Base-by-base conservation (phyloP, 2,329 filamentous ascomycete species). In the Huntiella abstrusa region DNA sequence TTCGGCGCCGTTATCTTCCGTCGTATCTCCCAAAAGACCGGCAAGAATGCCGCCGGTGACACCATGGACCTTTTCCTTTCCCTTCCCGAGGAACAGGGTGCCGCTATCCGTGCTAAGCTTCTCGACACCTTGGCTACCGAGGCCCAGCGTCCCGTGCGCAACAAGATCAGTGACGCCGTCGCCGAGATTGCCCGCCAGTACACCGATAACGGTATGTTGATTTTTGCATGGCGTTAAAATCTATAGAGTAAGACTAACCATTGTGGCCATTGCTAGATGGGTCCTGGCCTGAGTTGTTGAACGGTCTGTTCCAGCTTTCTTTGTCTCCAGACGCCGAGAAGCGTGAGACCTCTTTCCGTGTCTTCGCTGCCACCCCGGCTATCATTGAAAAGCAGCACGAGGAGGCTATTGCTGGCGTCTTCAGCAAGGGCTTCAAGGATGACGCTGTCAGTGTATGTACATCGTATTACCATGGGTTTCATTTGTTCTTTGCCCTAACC, bases 301-400 rank as follows among this genome's bases (percentile, higher is more conserved):
- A 75, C 34, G 77, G 80, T 15, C 71, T 98, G 42, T 95, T 95
- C 67, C 79, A 85, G 56, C 77, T 92, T 35, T 96, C 88, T 62
- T 86, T 92, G 61, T 87, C 85, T 16, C 68, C 73, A 45, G 83
- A 95, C 51, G 65, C 82, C 28, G 80, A 81, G 53, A 82, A 92
- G 65, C 80, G 91, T 52, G 91, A 96, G 65, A 85, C 81, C 41
- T 85, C 91, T 13, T 98, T 91, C 66, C 77, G 91, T 52, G 91
- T 98, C 56, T 95, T 98, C 60, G 81, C 87, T 39, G 88, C 87
- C 1, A 96, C 88, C 1, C 91, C 91, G 4, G 83, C 83, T 32
- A 88, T 98, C 55, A 96, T 98, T 56, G 86, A 95, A 64, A 88
- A 81, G 62, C 84, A 95, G 59, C 88, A 96, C 56, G 85, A 95